These are phyloP conservation scores for Fusarium brevicatenulatum DNA, from an alignment of 2,329 filamentous ascomycete genomes.

Conservation along the genomic window DNA sequence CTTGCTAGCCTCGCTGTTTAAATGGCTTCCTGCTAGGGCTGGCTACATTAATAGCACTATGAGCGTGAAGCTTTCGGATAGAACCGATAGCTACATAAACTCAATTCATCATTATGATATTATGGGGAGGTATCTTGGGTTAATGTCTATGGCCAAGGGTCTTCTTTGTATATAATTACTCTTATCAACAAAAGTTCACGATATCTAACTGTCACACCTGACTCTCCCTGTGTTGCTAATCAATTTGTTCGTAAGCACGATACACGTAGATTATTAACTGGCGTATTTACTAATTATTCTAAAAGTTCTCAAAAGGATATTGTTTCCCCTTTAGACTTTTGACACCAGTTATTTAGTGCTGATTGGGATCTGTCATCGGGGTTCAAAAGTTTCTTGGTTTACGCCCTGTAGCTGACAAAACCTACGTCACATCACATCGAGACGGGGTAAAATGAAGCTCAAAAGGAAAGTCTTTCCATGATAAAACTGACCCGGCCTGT, in stretches of 20 bases:
- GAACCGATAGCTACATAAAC: not conserved
- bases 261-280: not conserved
- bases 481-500: not conserved
- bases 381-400: not conserved
- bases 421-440: conserved; percentile 13
- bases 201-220: not conserved
- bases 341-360: not conserved
- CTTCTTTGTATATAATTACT: conserved; percentile 13
- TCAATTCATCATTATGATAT: not conserved
- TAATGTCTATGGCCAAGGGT: not conserved
- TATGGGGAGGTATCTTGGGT: not conserved
- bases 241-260: rapidly evolving
- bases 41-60: not conserved
- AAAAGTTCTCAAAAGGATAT: not conserved
- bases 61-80: not conserved
- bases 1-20: conserved; percentile 34
- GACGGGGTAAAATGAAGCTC: not conserved
- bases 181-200: not conserved
- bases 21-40: no score
- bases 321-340: not conserved
- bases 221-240: no score
- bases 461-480: not conserved
- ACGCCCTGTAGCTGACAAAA: not conserved
- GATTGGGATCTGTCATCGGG: not conserved
- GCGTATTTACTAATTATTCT: not conserved